Evolutionary conservation across 805 yeast genomes (phyloP).

Genomic region (Lachancea quebecensis): DNA sequence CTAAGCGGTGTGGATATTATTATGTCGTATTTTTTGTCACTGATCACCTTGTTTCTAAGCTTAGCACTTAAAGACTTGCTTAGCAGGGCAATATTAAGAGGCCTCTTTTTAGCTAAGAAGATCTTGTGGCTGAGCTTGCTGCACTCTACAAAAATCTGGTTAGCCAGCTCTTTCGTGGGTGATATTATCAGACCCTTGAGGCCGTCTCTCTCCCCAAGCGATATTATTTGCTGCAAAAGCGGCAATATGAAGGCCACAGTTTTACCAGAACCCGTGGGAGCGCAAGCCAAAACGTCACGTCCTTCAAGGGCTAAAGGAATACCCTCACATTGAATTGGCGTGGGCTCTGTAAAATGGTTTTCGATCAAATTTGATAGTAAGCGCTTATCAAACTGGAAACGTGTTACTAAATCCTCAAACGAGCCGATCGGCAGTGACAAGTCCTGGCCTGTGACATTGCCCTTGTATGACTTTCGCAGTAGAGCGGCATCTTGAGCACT

Average conservation of each 20-base stretch:
- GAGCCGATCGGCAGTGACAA: conserved; percentile 88
- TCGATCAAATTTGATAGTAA: conserved; percentile 54
- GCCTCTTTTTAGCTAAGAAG: conserved; percentile 39
- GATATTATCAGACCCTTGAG: conserved; percentile 75
- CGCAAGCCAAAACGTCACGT: conserved; percentile 85
- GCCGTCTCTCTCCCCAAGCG: conserved; percentile 33
- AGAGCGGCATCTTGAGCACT: conserved; percentile 52
- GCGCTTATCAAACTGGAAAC: conserved; percentile 57
- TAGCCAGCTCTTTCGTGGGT: conserved; percentile 92
- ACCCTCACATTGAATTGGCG: conserved; percentile 88
- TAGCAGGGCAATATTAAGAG: conserved; percentile 53
- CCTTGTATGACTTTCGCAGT: conserved; percentile 52
- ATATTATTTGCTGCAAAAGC: conserved; percentile 48
- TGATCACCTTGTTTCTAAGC: conserved; percentile 52
- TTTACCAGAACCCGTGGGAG: conserved; percentile 98
- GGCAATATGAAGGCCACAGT: conserved; percentile 89
- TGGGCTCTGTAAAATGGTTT: conserved; percentile 75
- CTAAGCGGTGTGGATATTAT: conserved; percentile 85
- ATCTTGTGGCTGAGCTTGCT: conserved; percentile 42
- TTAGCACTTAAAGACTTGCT: conserved; percentile 68
- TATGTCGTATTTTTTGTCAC: conserved; percentile 64
- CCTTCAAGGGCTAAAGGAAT: conserved; percentile 65
- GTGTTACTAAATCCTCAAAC: conserved; percentile 66
- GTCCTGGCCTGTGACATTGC: conserved; percentile 77
- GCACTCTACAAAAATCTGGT: conserved; percentile 72